These are phyloP conservation scores for Mycogone perniciosa DNA, from an alignment of 2,329 filamentous ascomycete species.

Conservation along the genomic window DNA sequence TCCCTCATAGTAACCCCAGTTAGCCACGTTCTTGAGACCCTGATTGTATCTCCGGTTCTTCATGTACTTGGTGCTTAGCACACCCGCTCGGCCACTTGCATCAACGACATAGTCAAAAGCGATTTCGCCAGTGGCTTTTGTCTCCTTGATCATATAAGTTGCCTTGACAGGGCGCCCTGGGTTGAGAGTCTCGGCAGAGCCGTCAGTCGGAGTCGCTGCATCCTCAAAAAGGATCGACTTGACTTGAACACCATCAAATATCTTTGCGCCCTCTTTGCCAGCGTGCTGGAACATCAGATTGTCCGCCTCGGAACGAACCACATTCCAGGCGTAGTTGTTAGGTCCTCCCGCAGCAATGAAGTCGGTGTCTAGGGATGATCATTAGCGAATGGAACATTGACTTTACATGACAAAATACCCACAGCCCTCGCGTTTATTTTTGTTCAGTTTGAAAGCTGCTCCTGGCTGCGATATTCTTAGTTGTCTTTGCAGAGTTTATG, in stretches of 20 bases:
- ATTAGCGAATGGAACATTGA: neutral
- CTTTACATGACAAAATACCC: slow-evolving; percentile 13
- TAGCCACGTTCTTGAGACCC: slow-evolving; percentile 42
- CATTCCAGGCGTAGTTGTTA: slow-evolving; percentile 37
- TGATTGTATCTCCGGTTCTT: slow-evolving; percentile 42
- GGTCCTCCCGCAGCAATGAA: slow-evolving; percentile 35
- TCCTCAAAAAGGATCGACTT: slow-evolving; percentile 23
- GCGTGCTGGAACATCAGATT: slow-evolving; percentile 40
- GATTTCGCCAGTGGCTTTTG: slow-evolving; percentile 30
- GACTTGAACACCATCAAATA: slow-evolving; percentile 34
- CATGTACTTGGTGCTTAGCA: slow-evolving; percentile 42
- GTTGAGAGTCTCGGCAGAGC: slow-evolving; percentile 7
- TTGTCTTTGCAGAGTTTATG: neutral
- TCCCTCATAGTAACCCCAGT: slow-evolving; percentile 41
- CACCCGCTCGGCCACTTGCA: slow-evolving; percentile 37
- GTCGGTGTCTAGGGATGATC: slow-evolving; percentile 30
- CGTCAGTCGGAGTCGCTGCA: neutral
- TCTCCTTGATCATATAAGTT: slow-evolving; percentile 26
- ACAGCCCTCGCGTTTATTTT: slow-evolving; percentile 26
- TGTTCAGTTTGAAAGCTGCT: slow-evolving; percentile 34
- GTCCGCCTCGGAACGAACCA: slow-evolving; percentile 41
- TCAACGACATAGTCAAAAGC: slow-evolving; percentile 43
- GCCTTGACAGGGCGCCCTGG: slow-evolving; percentile 29
- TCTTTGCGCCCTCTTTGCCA: slow-evolving; percentile 30
- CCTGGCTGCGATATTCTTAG: slow-evolving; percentile 19